These are phyloP conservation scores for Quercus tomentella DNA, from an alignment of 331 rosid species.

Conservation along the genomic window DNA sequence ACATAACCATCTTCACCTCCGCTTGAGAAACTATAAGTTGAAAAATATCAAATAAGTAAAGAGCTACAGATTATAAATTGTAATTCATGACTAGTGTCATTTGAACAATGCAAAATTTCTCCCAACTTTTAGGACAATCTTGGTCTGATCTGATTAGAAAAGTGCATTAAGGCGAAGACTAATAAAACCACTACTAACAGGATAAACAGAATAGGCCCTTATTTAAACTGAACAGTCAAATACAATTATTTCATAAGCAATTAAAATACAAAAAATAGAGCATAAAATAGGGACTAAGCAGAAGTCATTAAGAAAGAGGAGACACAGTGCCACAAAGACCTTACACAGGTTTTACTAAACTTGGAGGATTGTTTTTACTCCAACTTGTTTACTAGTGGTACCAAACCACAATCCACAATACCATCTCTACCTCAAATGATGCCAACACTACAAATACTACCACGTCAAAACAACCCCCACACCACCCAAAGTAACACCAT, in stretches of 20 bases:
- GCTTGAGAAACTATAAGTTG: conserved; percentile 69
- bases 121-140: neutral
- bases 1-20: conserved; percentile 99
- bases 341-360: neutral
- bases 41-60: neutral
- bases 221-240: neutral
- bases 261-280: neutral
- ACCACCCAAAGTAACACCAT: neutral
- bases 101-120: neutral
- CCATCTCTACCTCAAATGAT: neutral
- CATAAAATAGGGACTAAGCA: neutral
- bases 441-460: neutral
- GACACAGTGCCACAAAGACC: neutral
- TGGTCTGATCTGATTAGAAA: neutral
- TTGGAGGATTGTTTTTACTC: neutral
- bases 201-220: neutral
- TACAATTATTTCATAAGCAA: neutral
- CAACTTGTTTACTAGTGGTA: neutral
- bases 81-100: neutral
- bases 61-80: neutral
- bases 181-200: neutral
- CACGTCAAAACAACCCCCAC: neutral
- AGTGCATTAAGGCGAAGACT: neutral
- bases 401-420: neutral
- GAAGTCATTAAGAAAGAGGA: neutral